These are phyloP conservation scores for Rubus idaeus DNA, from an alignment of 306 rosid species.

Conservation along the genomic window DNA sequence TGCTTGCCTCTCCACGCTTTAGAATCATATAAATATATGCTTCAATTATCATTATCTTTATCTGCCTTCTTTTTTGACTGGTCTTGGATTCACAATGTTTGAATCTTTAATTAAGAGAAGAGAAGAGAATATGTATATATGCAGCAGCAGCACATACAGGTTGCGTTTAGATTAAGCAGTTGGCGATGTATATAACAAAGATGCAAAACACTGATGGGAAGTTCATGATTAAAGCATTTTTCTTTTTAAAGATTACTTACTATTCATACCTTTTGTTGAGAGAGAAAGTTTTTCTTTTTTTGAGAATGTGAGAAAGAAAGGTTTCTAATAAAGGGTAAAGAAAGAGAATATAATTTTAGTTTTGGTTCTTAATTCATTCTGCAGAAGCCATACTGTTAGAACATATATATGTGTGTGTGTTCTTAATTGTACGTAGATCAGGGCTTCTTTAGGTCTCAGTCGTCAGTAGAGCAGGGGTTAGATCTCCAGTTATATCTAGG, in stretches of 20 bases:
- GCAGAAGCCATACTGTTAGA: background rate
- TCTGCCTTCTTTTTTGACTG: background rate
- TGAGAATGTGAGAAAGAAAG: background rate
- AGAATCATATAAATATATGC: background rate
- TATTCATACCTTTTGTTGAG: background rate
- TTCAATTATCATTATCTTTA: background rate
- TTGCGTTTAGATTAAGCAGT: conserved; percentile 5
- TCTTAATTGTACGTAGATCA: background rate
- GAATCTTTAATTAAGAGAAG: background rate
- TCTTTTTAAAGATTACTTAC: background rate
- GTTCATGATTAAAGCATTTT: background rate
- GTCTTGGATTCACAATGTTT: background rate
- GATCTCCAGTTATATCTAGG: background rate
- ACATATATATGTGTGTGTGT: background rate
- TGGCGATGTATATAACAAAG: background rate
- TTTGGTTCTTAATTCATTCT: background rate
- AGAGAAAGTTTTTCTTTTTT: background rate
- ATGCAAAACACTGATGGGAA: background rate
- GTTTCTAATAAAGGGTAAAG: background rate
- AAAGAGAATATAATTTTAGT: background rate
- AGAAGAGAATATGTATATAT: background rate
- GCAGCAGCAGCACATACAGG: background rate
- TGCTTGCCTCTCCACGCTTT: background rate
- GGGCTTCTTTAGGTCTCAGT: background rate
- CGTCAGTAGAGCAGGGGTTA: background rate